Percentiles rank a stretch among this genome's conserved stretches.
phyloP scores from a whole-genome alignment of 495 filamentous ascomycete species.

The Neurospora sp. region DNA sequence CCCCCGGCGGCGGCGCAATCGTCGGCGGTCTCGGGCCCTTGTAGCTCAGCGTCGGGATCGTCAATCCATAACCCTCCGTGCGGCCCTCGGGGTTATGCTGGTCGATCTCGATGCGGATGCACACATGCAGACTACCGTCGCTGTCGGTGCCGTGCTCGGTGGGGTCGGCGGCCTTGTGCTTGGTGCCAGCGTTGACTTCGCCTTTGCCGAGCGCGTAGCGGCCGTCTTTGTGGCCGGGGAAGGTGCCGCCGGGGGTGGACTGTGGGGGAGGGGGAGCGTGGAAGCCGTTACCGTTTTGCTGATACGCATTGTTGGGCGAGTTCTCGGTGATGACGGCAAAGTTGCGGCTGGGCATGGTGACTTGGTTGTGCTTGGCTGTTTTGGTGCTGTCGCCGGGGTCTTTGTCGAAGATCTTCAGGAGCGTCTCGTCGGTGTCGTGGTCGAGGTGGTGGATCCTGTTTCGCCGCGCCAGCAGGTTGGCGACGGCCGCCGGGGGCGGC shows the following conservation, averaged over 20 bases:
- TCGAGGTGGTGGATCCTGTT: conserved; percentile 95
- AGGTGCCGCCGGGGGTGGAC: conserved; percentile 5
- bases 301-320: conserved; percentile 28
- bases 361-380: conserved; percentile 58
- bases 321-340: conserved; percentile 75
- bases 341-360: conserved; percentile 87
- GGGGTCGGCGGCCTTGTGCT: conserved; percentile 49
- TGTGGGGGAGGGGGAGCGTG: background rate
- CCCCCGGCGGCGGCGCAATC: conserved; percentile 4
- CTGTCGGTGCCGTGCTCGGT: conserved; percentile 40
- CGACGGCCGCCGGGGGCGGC: conserved; percentile 78
- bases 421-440: conserved; percentile 73
- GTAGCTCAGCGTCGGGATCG: conserved; percentile 38
- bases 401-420: conserved; percentile 75
- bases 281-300: conserved; percentile 15
- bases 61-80: conserved; percentile 61
- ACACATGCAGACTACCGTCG: conserved; percentile 57
- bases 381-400: conserved; percentile 65
- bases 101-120: conserved; percentile 60
- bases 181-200: conserved; percentile 54
- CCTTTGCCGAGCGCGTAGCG: conserved; percentile 54
- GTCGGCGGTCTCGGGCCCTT: conserved; percentile 17
- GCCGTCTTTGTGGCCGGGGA: conserved; percentile 30
- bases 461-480: conserved; percentile 69
- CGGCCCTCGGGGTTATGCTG: conserved; percentile 51